These are phyloP conservation scores for Bromus sterilis DNA, from an alignment of 176 grass and related monocot genomes.

Conservation along the genomic window DNA sequence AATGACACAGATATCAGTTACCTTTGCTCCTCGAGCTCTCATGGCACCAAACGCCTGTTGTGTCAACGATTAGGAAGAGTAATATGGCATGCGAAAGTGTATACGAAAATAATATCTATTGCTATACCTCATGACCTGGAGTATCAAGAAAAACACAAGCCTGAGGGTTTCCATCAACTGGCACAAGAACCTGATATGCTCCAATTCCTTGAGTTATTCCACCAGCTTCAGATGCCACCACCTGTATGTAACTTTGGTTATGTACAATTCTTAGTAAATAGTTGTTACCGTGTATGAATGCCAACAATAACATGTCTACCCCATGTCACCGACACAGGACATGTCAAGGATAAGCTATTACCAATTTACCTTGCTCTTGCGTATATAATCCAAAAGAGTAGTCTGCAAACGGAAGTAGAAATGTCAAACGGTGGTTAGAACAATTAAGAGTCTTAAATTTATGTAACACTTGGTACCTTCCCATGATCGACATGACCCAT, in stretches of 20 bases:
- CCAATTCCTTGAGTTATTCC: conserved; percentile 99
- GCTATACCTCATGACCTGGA: conserved; percentile 81
- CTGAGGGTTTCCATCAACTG: conserved; percentile 71
- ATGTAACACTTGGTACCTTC: conserved; percentile 48
- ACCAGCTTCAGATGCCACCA: conserved; percentile 91
- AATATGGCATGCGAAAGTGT: not conserved
- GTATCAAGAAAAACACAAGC: conserved; percentile 97
- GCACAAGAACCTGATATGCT: conserved; percentile 90
- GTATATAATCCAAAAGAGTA: conserved; percentile 85
- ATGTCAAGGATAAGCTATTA: not conserved
- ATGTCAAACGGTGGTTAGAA: conserved; percentile 20
- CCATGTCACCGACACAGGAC: conserved; percentile 4
- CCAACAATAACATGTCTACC: not conserved
- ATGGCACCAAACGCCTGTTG: conserved; percentile 95
- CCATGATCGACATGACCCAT: conserved; percentile 99
- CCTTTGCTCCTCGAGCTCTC: conserved; percentile 88
- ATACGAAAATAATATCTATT: not conserved
- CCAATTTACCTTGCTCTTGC: conserved; percentile 86
- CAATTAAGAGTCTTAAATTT: not conserved
- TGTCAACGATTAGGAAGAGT: conserved; percentile 23
- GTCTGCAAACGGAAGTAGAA: conserved; percentile 53
- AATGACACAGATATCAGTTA: conserved; percentile 92
- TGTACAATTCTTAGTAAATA: conserved; percentile 3
- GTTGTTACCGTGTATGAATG: not conserved
- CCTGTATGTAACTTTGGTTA: conserved; percentile 53